These are phyloP conservation scores for Akanthomyces lecanii DNA, from an alignment of 2,329 filamentous ascomycete genomes.

Conservation along the genomic window DNA sequence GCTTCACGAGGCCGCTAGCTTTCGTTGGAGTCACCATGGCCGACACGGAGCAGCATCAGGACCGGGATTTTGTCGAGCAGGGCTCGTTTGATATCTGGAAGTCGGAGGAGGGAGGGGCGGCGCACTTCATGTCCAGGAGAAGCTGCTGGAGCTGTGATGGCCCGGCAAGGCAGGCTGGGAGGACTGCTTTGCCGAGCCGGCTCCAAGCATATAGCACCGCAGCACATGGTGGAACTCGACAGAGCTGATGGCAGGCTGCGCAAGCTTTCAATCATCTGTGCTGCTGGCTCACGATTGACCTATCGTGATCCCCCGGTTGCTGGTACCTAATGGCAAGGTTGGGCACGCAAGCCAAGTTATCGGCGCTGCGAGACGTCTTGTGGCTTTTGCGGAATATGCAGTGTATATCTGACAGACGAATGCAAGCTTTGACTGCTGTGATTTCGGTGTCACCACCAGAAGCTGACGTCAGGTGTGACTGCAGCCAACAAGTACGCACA, in stretches of 20 bases:
- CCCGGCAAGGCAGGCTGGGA: background rate
- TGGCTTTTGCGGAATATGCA: background rate
- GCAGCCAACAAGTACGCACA: background rate
- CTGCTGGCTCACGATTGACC: background rate
- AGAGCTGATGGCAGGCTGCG: no score
- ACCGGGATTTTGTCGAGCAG: background rate
- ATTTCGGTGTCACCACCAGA: no score
- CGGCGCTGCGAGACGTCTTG: background rate
- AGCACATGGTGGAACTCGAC: no score
- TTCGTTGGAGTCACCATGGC: background rate
- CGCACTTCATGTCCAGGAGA: background rate
- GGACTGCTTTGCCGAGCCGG: background rate
- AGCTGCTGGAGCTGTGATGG: background rate
- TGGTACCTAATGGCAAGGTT: background rate
- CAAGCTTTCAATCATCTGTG: no score
- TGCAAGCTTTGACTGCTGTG: background rate
- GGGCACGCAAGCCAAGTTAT: background rate
- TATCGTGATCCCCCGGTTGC: background rate
- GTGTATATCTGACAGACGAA: background rate
- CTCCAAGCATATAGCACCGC: background rate
- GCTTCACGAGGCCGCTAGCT: background rate
- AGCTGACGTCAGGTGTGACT: background rate
- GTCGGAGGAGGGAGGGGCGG: background rate
- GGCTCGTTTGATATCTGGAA: background rate
- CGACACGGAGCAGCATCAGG: background rate